Evolutionary conservation across 306 rosid genomes (phyloP).

Genomic region (Lupinus albus): DNA sequence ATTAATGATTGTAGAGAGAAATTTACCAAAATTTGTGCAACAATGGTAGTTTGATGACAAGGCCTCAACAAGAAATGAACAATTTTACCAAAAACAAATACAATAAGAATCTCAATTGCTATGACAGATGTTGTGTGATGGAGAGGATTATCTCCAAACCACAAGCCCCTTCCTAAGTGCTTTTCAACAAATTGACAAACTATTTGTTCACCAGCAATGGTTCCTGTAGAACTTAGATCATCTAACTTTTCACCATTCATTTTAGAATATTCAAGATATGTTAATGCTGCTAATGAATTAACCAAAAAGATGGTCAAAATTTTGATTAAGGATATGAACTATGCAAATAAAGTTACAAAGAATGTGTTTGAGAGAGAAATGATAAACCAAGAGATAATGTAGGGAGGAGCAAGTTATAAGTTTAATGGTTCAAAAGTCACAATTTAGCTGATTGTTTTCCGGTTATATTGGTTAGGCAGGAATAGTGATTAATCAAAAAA

Average conservation of each 20-base stretch:
- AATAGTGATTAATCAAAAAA: conserved; percentile 8
- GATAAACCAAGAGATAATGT: conserved; percentile 26
- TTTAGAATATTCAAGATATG: background rate
- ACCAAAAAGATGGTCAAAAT: background rate
- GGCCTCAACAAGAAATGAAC: conserved; percentile 39
- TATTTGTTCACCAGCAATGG: conserved; percentile 8
- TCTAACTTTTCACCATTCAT: background rate
- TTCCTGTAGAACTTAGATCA: conserved; percentile 11
- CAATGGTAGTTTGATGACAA: conserved; percentile 34
- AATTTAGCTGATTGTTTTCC: conserved; percentile 27
- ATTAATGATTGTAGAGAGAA: background rate
- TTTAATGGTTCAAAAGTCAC: conserved; percentile 39
- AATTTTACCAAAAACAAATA: conserved; percentile 17
- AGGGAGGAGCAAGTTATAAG: conserved; percentile 32
- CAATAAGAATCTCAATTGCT: conserved; percentile 2
- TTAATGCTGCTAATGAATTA: background rate
- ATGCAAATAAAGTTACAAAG: conserved; percentile 3
- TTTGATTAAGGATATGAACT: too few species aligned
- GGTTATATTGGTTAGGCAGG: background rate
- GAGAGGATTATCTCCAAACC: conserved; percentile 31
- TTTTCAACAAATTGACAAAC: conserved; percentile 13
- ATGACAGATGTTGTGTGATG: background rate
- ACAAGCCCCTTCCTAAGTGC: background rate
- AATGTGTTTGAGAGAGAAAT: conserved; percentile 15
- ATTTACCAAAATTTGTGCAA: conserved; percentile 40